These are phyloP conservation scores for Scalesia atractyloides DNA, from an alignment of 129 eudicot genomes.

Conservation along the genomic window DNA sequence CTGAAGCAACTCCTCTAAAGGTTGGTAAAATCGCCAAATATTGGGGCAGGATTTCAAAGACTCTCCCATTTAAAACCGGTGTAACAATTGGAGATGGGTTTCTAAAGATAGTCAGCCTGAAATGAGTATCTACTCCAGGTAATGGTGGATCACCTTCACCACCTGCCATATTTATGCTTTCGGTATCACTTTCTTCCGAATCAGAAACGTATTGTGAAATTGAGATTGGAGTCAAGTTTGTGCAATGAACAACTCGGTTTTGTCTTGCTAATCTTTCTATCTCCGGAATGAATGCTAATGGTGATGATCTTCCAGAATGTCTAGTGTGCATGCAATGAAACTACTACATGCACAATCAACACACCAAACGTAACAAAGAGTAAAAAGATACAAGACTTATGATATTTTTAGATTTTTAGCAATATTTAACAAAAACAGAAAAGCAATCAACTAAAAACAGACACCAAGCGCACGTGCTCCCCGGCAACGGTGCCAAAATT, in stretches of 20 bases:
- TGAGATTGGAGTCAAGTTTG: no score
- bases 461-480: no score
- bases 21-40: not conserved
- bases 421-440: no score
- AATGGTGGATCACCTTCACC: not conserved
- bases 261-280: no score
- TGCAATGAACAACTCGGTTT: no score
- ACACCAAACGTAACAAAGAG: not conserved
- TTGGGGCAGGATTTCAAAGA: not conserved
- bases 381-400: not conserved
- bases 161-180: no score
- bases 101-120: not conserved
- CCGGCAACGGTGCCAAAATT: no score
- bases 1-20: not conserved
- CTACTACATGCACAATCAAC: not conserved
- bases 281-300: not conserved
- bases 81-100: not conserved
- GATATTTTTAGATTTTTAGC: not conserved
- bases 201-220: no score
- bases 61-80: not conserved
- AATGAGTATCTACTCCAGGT: not conserved
- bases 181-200: no score
- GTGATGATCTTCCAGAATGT: not conserved
- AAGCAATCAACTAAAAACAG: no score
- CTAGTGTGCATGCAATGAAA: not conserved